Evolutionary conservation across 23 red algal species (phyloP).

Genomic region (Pyropia yezoensis): DNA sequence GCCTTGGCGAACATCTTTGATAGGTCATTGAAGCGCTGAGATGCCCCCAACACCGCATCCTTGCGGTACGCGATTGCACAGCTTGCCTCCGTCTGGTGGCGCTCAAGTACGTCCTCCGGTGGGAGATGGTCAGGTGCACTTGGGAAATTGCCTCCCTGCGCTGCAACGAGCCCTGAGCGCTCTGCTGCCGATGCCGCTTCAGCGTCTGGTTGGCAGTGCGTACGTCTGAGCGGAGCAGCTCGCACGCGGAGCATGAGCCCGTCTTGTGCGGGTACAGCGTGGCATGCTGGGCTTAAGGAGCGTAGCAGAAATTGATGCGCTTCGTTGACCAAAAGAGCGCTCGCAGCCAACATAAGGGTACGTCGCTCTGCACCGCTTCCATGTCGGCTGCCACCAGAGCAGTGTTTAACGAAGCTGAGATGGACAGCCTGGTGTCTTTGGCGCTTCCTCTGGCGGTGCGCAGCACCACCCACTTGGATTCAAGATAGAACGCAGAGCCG

Average conservation of each 20-base stretch:
- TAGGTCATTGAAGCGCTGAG: not conserved
- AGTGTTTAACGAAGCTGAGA: not conserved
- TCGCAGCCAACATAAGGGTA: not conserved
- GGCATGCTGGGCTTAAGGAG: not conserved
- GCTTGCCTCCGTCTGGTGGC: not conserved
- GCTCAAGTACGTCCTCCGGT: too few relatives aligned
- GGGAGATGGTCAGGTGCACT: too few relatives aligned
- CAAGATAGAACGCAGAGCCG: not conserved
- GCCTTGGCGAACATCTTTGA: too few relatives aligned
- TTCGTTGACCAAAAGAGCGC: not conserved
- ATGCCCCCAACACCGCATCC: not conserved
- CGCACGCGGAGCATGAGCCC: not conserved
- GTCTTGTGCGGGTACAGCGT: not conserved
- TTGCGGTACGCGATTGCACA: not conserved
- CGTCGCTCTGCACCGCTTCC: not conserved
- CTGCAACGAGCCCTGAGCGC: too few relatives aligned
- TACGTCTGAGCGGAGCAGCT: not conserved
- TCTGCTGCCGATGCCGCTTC: not conserved
- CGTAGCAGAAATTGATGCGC: not conserved
- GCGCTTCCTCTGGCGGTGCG: not conserved
- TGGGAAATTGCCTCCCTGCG: too few relatives aligned
- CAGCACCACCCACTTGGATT: not conserved
- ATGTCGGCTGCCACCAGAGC: not conserved
- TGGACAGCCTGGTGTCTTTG: not conserved
- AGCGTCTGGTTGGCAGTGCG: not conserved